Conservation (phyloP, 2,329 filamentous ascomycete species). For the Trichoderma sp. region DNA sequence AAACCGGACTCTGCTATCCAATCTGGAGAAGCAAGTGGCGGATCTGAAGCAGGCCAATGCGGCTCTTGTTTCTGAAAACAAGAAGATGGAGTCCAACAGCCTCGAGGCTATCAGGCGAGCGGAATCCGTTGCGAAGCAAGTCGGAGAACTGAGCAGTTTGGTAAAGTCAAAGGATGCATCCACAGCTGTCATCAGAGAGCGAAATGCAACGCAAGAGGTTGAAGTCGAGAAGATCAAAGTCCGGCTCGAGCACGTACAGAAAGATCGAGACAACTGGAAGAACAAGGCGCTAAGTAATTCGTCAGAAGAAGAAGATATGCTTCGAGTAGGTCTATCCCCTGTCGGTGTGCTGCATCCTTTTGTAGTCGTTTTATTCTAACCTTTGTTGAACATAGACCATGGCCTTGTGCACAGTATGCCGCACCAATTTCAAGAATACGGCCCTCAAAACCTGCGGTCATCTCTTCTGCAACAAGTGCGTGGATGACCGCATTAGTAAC, state of each 20-base stretch:
- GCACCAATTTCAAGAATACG: conserved; percentile 90
- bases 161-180: conserved; percentile 74
- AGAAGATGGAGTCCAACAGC: conserved; percentile 70
- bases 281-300: conserved; percentile 78
- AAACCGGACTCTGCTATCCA: conserved; percentile 73
- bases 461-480: conserved; percentile 87
- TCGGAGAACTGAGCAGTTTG: conserved; percentile 72
- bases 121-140: conserved; percentile 74
- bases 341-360: background rate
- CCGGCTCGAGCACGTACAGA: conserved; percentile 74
- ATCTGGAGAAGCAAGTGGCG: conserved; percentile 86
- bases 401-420: conserved; percentile 83
- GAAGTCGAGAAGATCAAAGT: conserved; percentile 81
- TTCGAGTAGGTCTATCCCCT: conserved; percentile 66
- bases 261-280: conserved; percentile 85
- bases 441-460: conserved; percentile 93
- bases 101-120: conserved; percentile 69
- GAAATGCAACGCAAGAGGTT: conserved; percentile 64
- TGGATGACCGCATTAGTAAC: conserved; percentile 85
- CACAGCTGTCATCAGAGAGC: conserved; percentile 53
- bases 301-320: conserved; percentile 79
- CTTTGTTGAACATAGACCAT: conserved; percentile 37
- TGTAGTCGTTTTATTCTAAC: conserved; percentile 30
- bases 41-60: conserved; percentile 79
- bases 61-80: conserved; percentile 70